phyloP scores from a whole-genome alignment of 2,329 filamentous ascomycete species.

The Calonectria ilicicola region DNA sequence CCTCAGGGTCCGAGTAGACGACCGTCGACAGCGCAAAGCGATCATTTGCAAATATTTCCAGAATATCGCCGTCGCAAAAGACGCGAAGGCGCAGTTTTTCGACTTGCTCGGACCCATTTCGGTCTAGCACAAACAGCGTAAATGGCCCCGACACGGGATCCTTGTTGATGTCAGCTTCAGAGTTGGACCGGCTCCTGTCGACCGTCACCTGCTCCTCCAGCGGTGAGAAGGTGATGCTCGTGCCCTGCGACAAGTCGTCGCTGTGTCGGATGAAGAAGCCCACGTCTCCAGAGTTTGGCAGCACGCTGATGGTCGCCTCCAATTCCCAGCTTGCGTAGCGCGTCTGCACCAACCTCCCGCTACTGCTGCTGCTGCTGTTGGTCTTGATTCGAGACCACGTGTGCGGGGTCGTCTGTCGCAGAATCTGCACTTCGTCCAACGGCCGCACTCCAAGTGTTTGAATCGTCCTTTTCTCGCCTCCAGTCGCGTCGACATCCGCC shows the following conservation, averaged over 20 bases:
- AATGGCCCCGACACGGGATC: conserved; percentile 53
- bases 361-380: not conserved
- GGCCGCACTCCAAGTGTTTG: conserved; percentile 56
- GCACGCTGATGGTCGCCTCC: conserved; percentile 37
- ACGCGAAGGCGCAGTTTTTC: conserved; percentile 38
- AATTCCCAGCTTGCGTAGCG: conserved; percentile 39
- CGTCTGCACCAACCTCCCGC: conserved; percentile 1
- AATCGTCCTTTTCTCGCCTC: conserved; percentile 46
- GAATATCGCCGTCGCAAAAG: conserved; percentile 40
- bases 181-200: conserved; percentile 49
- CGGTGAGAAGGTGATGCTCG: conserved; percentile 53
- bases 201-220: conserved; percentile 54
- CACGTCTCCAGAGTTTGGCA: conserved; percentile 6
- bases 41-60: conserved; percentile 44
- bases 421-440: conserved; percentile 30
- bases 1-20: conserved; percentile 36
- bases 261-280: conserved; percentile 44
- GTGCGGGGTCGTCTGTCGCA: conserved; percentile 30
- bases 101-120: conserved; percentile 22
- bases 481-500: not conserved
- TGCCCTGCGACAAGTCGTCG: conserved; percentile 45
- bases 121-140: conserved; percentile 54
- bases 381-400: conserved; percentile 24
- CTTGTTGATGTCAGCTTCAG: conserved; percentile 51
- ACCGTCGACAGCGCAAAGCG: conserved; percentile 43